Evolutionary conservation across 441 rosid species (phyloP).

Genomic region (Arabidopsis lyrata): DNA sequence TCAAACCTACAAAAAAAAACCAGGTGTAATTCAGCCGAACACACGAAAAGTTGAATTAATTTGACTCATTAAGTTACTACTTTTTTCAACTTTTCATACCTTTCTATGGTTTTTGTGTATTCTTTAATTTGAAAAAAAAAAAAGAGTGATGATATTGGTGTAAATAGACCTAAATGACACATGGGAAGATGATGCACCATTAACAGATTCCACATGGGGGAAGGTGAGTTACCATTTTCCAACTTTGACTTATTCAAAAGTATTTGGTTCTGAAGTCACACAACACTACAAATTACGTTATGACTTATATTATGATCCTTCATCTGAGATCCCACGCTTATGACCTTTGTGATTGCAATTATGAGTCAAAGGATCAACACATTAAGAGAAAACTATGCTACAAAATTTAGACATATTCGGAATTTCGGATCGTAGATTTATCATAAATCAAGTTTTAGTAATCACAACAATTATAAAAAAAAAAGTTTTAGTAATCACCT

Average conservation of each 20-base stretch:
- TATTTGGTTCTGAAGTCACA: slow-evolving; percentile 28
- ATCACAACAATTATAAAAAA: no score
- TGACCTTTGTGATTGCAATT: background rate
- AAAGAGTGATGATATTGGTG: background rate
- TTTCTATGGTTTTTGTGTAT: background rate
- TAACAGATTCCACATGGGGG: slow-evolving; percentile 42
- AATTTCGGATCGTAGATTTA: background rate
- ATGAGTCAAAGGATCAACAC: background rate
- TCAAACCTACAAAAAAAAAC: background rate
- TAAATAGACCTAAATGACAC: slow-evolving; percentile 37
- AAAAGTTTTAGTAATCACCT: no score
- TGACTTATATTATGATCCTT: slow-evolving; percentile 10
- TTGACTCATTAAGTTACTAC: slow-evolving; percentile 24
- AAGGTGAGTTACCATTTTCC: slow-evolving; percentile 38
- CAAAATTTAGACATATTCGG: background rate
- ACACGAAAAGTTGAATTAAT: background rate
- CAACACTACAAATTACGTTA: background rate
- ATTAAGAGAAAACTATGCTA: background rate
- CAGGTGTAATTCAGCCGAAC: slow-evolving; percentile 17
- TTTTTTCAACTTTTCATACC: slow-evolving; percentile 1
- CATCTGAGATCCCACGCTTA: background rate
- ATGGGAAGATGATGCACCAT: slow-evolving; percentile 44
- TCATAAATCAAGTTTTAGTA: background rate
- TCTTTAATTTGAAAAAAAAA: no score
- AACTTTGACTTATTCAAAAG: slow-evolving; percentile 35